These are phyloP conservation scores for Pecoramyces ruminantium DNA, from an alignment of 192 early-diverging fungal genomes.

Conservation along the genomic window DNA sequence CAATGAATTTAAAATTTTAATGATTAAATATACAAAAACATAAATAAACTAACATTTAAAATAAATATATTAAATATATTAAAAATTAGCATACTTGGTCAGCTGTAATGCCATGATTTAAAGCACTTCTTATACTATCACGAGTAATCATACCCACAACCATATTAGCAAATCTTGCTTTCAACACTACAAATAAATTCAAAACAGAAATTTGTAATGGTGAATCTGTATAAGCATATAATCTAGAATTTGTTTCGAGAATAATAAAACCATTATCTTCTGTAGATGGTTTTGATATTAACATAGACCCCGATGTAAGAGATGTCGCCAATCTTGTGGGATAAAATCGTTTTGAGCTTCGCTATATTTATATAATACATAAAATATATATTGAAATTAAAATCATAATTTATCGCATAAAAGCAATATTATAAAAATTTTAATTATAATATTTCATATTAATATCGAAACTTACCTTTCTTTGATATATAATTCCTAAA, in stretches of 20 bases:
- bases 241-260: constrained; percentile 82
- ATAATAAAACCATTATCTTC: constrained; percentile 65
- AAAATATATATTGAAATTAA: too few relatives aligned
- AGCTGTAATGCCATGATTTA: constrained; percentile 77
- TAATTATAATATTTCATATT: too few relatives aligned
- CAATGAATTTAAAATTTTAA: too few relatives aligned
- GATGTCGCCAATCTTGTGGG: constrained; percentile 82
- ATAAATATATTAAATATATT: too few relatives aligned
- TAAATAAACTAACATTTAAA: too few relatives aligned
- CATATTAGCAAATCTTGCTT: constrained; percentile 80
- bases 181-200: constrained; percentile 69
- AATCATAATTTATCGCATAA: too few relatives aligned
- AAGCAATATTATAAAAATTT: too few relatives aligned
- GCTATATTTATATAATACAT: background rate
- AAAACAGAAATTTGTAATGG: constrained; percentile 86
- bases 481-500: constrained; percentile 77
- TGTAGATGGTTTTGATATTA: constrained; percentile 16
- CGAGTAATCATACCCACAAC: constrained; percentile 72
- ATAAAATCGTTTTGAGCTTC: constrained; percentile 52
- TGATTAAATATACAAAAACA: too few relatives aligned
- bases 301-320: constrained; percentile 59
- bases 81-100: constrained; percentile 48
- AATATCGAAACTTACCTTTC: constrained; percentile 56
- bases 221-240: constrained; percentile 92
- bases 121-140: constrained; percentile 66